phyloP scores from a whole-genome alignment of 371 early-diverging fungal genomes.

The Mortierella sp. region DNA sequence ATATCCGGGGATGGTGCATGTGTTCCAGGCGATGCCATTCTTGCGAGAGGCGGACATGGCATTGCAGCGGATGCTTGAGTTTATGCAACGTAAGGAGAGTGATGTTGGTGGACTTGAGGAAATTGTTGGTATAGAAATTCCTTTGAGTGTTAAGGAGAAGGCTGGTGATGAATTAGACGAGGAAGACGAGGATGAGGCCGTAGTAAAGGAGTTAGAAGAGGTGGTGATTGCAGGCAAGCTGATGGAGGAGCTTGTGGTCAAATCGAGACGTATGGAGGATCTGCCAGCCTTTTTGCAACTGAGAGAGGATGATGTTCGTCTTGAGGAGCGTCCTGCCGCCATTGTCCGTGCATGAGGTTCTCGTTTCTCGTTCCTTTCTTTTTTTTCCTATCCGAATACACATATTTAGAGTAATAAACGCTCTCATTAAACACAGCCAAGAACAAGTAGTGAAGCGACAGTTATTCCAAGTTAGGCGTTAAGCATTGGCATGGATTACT shows the following conservation, averaged over 20 bases:
- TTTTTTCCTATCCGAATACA: not conserved
- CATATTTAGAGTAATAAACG: not conserved
- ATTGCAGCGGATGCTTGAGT: conserved; percentile 52
- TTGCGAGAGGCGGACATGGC: conserved; percentile 62
- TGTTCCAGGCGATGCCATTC: conserved; percentile 71
- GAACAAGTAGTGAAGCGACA: no score
- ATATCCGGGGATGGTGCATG: conserved; percentile 67
- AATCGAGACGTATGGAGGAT: not conserved
- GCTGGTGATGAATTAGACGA: not conserved
- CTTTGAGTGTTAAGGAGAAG: not conserved
- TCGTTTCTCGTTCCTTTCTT: not conserved
- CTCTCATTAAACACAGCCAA: not conserved
- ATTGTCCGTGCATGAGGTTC: not conserved
- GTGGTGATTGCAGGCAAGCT: not conserved
- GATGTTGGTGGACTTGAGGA: not conserved
- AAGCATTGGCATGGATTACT: not conserved
- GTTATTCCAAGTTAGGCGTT: not conserved
- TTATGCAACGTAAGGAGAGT: conserved; percentile 40
- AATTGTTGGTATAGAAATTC: not conserved
- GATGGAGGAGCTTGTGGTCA: conserved; percentile 14
- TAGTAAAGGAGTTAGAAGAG: not conserved
- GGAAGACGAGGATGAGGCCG: not conserved
- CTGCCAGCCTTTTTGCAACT: not conserved
- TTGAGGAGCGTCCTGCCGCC: not conserved
- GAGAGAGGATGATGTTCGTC: conserved; percentile 5